Percentiles rank a stretch among this genome's conserved stretches.
Conservation (phyloP, 2,329 filamentous ascomycete species). For the Trichoderma breve region DNA sequence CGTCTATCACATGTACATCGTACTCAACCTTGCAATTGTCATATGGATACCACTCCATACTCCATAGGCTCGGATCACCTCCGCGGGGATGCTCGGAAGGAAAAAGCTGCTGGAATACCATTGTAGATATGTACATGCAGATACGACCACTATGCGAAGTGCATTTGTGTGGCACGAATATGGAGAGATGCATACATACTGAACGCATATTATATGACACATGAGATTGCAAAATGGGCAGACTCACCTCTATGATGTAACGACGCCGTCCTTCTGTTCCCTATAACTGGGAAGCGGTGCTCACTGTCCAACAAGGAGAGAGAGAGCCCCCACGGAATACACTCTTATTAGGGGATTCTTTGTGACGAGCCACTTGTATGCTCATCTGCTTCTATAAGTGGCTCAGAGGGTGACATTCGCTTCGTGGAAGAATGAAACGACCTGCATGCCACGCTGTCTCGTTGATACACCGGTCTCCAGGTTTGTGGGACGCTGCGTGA, state of each 20-base stretch:
- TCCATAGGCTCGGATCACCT: neutral
- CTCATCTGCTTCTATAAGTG: neutral
- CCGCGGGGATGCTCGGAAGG: neutral
- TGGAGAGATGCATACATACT: neutral
- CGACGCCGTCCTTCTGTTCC: neutral
- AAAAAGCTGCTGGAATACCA: neutral
- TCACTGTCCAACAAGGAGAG: neutral
- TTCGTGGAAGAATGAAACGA: neutral
- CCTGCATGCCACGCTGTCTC: constrained; percentile 18
- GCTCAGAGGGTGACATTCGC: neutral
- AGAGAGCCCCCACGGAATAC: neutral
- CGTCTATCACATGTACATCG: neutral
- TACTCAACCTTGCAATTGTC: neutral
- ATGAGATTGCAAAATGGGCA: neutral
- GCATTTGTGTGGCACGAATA: neutral
- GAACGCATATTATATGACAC: neutral
- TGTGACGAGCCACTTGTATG: neutral
- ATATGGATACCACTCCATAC: neutral
- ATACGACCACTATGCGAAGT: neutral
- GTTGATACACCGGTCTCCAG: constrained; percentile 7
- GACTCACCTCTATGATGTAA: neutral
- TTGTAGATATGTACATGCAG: neutral
- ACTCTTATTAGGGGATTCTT: neutral
- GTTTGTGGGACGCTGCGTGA: constrained; percentile 17
- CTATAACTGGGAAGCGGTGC: neutral